Conservation (phyloP, 805 yeast genomes). For the Barnettozyma botsteinii region DNA sequence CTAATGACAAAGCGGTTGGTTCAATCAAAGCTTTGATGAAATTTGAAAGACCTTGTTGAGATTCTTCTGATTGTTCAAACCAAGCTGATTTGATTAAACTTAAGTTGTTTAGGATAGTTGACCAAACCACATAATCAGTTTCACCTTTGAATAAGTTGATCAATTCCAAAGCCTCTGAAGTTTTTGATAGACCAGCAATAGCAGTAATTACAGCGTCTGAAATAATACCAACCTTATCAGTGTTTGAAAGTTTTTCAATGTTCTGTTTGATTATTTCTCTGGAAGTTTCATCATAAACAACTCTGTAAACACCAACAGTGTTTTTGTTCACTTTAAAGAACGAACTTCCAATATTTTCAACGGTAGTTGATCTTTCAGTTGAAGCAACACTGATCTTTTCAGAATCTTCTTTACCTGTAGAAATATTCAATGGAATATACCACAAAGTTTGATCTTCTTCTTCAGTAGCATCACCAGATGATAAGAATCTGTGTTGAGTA, state of each 20-base stretch:
- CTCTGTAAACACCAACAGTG: slow-evolving; percentile 70
- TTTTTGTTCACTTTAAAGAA: slow-evolving; percentile 69
- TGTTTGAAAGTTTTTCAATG: slow-evolving; percentile 51
- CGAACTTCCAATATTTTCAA: slow-evolving; percentile 36
- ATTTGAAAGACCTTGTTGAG: slow-evolving; percentile 40
- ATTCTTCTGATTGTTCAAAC: slow-evolving; percentile 43
- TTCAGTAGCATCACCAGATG: slow-evolving; percentile 67
- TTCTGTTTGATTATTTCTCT: slow-evolving; percentile 57
- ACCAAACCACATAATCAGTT: slow-evolving; percentile 61
- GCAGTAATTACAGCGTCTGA: slow-evolving; percentile 68
- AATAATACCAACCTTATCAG: slow-evolving; percentile 70
- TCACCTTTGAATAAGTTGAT: slow-evolving; percentile 54
- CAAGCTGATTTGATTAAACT: slow-evolving; percentile 43
- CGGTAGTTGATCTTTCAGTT: slow-evolving; percentile 40
- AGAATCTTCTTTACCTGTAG: slow-evolving; percentile 41
- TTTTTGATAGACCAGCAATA: slow-evolving; percentile 59
- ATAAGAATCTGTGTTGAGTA: slow-evolving; percentile 66
- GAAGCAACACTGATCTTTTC: slow-evolving; percentile 52
- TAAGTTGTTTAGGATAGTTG: slow-evolving; percentile 43
- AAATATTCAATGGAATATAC: slow-evolving; percentile 49
- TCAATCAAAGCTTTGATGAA: slow-evolving; percentile 50
- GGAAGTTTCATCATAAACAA: slow-evolving; percentile 59
- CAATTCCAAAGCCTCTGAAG: slow-evolving; percentile 53
- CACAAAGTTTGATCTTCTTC: slow-evolving; percentile 64
- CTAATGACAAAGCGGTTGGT: slow-evolving; percentile 49